Base-by-base conservation (phyloP, 2,329 filamentous ascomycete species). In the Diaporthe citrichinensis region DNA sequence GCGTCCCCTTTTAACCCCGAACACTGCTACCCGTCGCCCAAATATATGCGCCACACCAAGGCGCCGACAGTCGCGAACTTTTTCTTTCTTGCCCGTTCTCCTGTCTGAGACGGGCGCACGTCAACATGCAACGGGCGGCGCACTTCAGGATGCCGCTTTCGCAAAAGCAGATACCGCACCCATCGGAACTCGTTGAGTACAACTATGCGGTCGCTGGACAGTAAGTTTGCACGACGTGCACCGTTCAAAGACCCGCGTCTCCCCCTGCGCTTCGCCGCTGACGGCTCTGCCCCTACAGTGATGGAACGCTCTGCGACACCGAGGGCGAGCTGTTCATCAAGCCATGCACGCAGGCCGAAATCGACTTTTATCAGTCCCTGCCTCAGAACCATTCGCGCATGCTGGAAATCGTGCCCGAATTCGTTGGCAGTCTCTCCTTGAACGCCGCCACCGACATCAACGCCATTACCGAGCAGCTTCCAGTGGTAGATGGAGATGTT, bases 261-360 rank as follows among this genome's bases (percentile, higher is more conserved):
- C 41, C 28, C 62, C 44, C 44, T 12, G 36, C 49, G 31, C 28
- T 25, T 65, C 65, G 62, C 39, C 75, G 59, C 78, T 80, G 73
- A 79, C 78, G 69, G 76, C 59, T 12, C 46, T 46, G 73, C 20
- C 71, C 65, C 73, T 39, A 61, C 82, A 98, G 96, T 86, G 96
- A 97, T 79, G 97, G 97, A 78, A 96, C 98, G 62, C 91, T 98
- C 80, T 95, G 93, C 82, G 95, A 98, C 81, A 88, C 90, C 73
- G 92, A 94, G 72, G 97, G 97, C 82, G 91, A 94, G 78, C 88
- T 98, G 46, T 94, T 99, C 83, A 95, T 98, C 82, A 99, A 99
- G 85, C 97, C 97, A 25, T 98, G 96, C 84, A 98, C 94, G 0
- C 86, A 92, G 77, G 89, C 92, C 78, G 97, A 99, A 86, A 92